These are phyloP conservation scores for Chamaenerion angustifolium DNA, from an alignment of 345 rosid species.

Conservation along the genomic window DNA sequence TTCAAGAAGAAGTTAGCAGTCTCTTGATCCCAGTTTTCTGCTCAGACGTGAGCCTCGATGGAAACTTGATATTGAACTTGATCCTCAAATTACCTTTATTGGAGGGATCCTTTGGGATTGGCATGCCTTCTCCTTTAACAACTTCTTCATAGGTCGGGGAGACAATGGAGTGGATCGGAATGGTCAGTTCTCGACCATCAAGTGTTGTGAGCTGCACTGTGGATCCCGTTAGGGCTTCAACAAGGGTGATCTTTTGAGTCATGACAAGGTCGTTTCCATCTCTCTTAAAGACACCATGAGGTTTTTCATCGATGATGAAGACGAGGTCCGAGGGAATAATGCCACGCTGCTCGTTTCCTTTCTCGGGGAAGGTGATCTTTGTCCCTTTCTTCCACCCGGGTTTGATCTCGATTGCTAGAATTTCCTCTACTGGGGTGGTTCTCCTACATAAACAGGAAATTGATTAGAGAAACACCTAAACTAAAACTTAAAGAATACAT, in stretches of 20 bases:
- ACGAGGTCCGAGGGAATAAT: conserved; percentile 54
- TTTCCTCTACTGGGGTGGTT: conserved; percentile 55
- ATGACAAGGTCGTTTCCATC: conserved; percentile 72
- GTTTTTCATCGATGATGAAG: conserved; percentile 80
- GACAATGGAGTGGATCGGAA: conserved; percentile 38
- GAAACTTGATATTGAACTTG: conserved; percentile 72
- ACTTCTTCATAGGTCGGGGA: conserved; percentile 72
- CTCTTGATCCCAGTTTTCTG: conserved; percentile 59
- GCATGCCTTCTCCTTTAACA: conserved; percentile 87
- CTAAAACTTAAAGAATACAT: no score
- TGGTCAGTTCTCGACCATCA: conserved; percentile 50
- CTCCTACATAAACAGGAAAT: conserved; percentile 27
- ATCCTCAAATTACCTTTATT: conserved; percentile 69
- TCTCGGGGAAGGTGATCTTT: conserved; percentile 61
- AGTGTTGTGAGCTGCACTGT: conserved; percentile 47
- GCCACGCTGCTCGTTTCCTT: conserved; percentile 67
- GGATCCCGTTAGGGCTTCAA: conserved; percentile 73
- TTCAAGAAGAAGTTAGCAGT: conserved; percentile 22
- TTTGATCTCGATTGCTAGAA: conserved; percentile 60
- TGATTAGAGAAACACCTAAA: neutral
- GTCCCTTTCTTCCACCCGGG: conserved; percentile 94
- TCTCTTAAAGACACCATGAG: conserved; percentile 62
- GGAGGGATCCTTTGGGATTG: conserved; percentile 70
- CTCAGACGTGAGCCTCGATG: conserved; percentile 48
- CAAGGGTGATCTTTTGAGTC: conserved; percentile 51